These are phyloP conservation scores for Tolypocladium tundrense DNA, from an alignment of 2,329 filamentous ascomycete genomes.

Conservation along the genomic window DNA sequence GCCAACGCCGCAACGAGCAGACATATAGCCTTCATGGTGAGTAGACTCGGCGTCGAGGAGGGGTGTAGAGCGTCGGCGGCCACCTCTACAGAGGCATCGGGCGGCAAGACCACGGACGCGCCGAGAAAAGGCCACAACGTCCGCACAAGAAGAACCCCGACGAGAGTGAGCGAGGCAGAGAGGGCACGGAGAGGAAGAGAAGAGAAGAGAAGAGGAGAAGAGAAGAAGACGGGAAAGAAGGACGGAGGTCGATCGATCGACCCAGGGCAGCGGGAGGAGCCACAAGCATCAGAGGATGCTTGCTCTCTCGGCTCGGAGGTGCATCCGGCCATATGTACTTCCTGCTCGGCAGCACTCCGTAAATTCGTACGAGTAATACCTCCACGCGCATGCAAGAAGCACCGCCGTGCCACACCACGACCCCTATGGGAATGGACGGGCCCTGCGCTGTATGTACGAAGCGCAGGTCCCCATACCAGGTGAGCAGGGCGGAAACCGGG, in stretches of 20 bases:
- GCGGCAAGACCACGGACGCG: not conserved
- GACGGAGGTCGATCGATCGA: not conserved
- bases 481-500: too few species aligned
- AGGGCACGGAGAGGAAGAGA: not conserved
- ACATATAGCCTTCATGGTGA: slow-evolving; percentile 4
- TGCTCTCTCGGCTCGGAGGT: not conserved
- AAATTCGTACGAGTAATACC: too few species aligned
- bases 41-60: not conserved
- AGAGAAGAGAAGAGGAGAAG: not conserved
- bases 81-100: not conserved
- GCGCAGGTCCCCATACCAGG: too few species aligned
- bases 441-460: too few species aligned
- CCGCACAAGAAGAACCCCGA: not conserved
- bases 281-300: not conserved
- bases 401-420: too few species aligned
- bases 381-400: too few species aligned
- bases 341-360: not conserved
- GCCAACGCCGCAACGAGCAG: slow-evolving; percentile 3
- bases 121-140: not conserved
- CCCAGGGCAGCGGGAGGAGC: not conserved
- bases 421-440: too few species aligned
- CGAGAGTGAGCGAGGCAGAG: not conserved
- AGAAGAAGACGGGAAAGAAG: not conserved
- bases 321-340: not conserved
- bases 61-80: not conserved